Conservation (phyloP, 1,139 yeast genomes). For the Nadsonia commutata region DNA sequence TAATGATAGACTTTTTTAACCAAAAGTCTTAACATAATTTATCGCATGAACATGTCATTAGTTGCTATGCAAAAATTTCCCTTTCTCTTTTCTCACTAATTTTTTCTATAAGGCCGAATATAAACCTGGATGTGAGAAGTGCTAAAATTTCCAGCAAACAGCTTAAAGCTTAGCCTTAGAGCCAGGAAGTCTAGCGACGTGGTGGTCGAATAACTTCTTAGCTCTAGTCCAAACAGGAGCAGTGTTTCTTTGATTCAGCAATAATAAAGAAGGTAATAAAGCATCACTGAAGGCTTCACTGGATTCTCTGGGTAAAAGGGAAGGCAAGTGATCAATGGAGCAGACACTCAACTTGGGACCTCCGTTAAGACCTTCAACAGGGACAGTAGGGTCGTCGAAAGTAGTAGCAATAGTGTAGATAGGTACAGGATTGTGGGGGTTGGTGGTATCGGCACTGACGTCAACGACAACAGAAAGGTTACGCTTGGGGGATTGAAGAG, state of each 20-base stretch:
- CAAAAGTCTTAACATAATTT: too few species aligned
- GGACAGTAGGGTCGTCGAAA: constrained; percentile 79
- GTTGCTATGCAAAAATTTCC: too few species aligned
- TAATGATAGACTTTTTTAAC: too few species aligned
- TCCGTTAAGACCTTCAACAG: constrained; percentile 46
- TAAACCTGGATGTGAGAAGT: too few species aligned
- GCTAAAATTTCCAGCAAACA: too few species aligned
- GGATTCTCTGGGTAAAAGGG: constrained; percentile 90
- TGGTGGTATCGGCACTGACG: constrained; percentile 96
- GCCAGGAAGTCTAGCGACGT: constrained; percentile 32
- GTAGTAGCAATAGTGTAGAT: constrained; percentile 82
- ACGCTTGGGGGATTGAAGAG: constrained; percentile 51
- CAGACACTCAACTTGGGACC: constrained; percentile 75
- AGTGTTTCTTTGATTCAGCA: constrained; percentile 62
- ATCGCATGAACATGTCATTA: too few species aligned
- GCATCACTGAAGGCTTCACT: constrained; percentile 82
- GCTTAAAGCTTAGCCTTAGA: constrained; percentile 1
- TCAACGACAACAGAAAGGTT: constrained; percentile 84
- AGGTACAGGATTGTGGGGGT: constrained; percentile 95
- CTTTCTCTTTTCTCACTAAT: too few species aligned
- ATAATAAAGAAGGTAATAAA: constrained; percentile 73
- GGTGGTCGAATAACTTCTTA: constrained; percentile 64
- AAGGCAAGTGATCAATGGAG: constrained; percentile 95
- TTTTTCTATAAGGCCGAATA: too few species aligned
- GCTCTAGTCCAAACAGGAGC: constrained; percentile 92